Percentiles rank a stretch among this genome's conserved stretches.
Conservation (phyloP, 257 asterid genomes). For the Thymus quinquecostatus region DNA sequence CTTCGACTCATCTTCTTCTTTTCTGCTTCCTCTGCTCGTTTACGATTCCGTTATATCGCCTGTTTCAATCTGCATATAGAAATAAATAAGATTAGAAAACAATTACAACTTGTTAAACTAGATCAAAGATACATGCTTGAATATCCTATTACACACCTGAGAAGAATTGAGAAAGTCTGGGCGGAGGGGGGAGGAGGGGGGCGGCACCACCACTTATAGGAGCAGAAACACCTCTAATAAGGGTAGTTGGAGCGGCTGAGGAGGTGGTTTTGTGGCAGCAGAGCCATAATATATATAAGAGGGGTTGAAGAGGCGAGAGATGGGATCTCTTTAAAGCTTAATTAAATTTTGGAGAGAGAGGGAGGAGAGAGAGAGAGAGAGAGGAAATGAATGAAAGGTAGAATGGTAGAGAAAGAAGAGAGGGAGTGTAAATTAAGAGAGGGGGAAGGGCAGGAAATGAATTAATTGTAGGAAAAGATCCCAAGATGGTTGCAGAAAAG, state of each 20-base stretch:
- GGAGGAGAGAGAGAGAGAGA: constrained; percentile 32
- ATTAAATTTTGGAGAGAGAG: constrained; percentile 54
- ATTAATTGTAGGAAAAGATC: constrained; percentile 61
- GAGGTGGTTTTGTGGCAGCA: constrained; percentile 36
- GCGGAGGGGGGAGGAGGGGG: constrained; percentile 1
- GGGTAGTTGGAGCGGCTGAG: constrained; percentile 37
- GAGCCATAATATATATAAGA: constrained; percentile 47
- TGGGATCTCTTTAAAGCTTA: constrained; percentile 58
- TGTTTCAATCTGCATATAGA: constrained; percentile 9
- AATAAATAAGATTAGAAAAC: neutral
- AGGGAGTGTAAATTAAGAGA: constrained; percentile 41
- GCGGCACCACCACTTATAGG: constrained; percentile 26
- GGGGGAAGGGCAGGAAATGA: constrained; percentile 40
- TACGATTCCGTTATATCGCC: neutral
- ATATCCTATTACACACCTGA: constrained; percentile 13
- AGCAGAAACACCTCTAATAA: constrained; percentile 17
- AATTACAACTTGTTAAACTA: neutral
- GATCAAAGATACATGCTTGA: neutral
- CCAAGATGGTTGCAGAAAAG: constrained; percentile 62
- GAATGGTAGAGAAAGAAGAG: constrained; percentile 39
- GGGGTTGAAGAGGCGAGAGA: constrained; percentile 39
- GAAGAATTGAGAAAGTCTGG: neutral
- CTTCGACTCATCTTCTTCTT: constrained; percentile 38
- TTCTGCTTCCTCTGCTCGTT: neutral
- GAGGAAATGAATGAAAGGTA: constrained; percentile 32